Conservation (phyloP, 352 stramenopile genomes). For the Globisporangium viniferum region DNA sequence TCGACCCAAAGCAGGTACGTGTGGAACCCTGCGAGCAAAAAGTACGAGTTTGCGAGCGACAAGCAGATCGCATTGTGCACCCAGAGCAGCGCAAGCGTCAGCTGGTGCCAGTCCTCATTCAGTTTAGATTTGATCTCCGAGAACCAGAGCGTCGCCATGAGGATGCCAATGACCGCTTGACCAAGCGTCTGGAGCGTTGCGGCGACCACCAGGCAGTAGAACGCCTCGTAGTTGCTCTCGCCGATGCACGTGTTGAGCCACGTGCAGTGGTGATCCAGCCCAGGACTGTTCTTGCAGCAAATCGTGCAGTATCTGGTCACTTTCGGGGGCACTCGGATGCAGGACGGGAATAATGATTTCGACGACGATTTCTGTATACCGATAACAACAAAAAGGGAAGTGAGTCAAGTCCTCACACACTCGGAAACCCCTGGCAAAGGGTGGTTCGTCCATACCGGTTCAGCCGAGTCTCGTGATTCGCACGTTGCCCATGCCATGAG, state of each 20-base stretch:
- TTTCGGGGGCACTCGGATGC: conserved; percentile 55
- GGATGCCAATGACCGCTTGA: conserved; percentile 65
- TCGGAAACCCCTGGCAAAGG: background rate
- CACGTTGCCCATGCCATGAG: conserved; percentile 67
- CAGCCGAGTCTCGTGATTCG: conserved; percentile 55
- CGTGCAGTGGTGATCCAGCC: conserved; percentile 83
- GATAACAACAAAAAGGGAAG: background rate
- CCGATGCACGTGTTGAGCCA: conserved; percentile 88
- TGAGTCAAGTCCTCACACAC: too few species aligned
- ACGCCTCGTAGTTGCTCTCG: conserved; percentile 81
- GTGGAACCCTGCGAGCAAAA: conserved; percentile 72
- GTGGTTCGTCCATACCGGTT: conserved; percentile 27
- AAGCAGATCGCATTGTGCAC: conserved; percentile 67
- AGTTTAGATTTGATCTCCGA: conserved; percentile 43
- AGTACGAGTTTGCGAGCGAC: conserved; percentile 61
- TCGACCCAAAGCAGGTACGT: conserved; percentile 68
- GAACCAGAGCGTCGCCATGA: conserved; percentile 77
- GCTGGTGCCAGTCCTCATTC: conserved; percentile 33
- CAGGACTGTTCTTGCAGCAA: conserved; percentile 79
- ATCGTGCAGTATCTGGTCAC: conserved; percentile 77
- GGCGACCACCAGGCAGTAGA: conserved; percentile 72
- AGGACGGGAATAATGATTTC: conserved; percentile 20
- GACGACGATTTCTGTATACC: conserved; percentile 29
- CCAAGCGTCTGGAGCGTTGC: conserved; percentile 55
- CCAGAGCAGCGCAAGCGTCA: conserved; percentile 62